phyloP scores from a whole-genome alignment of 192 early-diverging fungal species.

The Linnemannia zychae region DNA sequence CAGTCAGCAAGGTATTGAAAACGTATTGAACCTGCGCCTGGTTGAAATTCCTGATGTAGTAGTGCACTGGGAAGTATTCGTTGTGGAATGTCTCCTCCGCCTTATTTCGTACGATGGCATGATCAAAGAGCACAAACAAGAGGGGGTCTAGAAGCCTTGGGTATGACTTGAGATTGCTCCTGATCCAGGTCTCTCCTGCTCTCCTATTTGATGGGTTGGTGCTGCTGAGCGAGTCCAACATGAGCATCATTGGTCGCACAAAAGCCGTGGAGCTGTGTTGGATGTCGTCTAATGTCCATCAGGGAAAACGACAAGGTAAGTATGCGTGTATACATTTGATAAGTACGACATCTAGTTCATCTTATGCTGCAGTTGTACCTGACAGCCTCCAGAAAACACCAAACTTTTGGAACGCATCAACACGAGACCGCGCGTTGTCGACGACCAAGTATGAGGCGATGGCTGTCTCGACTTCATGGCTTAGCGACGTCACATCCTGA shows the following conservation, averaged over 20 bases:
- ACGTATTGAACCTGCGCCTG: constrained; percentile 77
- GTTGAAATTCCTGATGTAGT: constrained; percentile 74
- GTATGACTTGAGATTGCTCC: constrained; percentile 73
- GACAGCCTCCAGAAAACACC: constrained; percentile 80
- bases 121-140: constrained; percentile 61
- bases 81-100: constrained; percentile 53
- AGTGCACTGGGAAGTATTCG: constrained; percentile 58
- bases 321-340: too few relatives aligned
- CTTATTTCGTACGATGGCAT: constrained; percentile 55
- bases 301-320: not conserved
- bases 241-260: constrained; percentile 81
- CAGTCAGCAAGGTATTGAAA: constrained; percentile 64
- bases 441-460: constrained; percentile 65
- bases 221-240: constrained; percentile 78
- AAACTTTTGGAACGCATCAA: constrained; percentile 71
- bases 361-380: constrained; percentile 22
- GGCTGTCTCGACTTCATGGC: constrained; percentile 72
- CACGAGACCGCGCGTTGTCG: constrained; percentile 44
- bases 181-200: constrained; percentile 79
- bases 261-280: constrained; percentile 64
- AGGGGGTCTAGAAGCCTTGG: constrained; percentile 73
- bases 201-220: constrained; percentile 66
- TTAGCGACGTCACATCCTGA: constrained; percentile 61
- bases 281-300: constrained; percentile 42
- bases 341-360: not conserved